Percentiles rank a stretch among this genome's conserved stretches.
Evolutionary conservation across 1,139 yeast genomes (phyloP).

Genomic region (Blastobotrys raffinosifermentans): DNA sequence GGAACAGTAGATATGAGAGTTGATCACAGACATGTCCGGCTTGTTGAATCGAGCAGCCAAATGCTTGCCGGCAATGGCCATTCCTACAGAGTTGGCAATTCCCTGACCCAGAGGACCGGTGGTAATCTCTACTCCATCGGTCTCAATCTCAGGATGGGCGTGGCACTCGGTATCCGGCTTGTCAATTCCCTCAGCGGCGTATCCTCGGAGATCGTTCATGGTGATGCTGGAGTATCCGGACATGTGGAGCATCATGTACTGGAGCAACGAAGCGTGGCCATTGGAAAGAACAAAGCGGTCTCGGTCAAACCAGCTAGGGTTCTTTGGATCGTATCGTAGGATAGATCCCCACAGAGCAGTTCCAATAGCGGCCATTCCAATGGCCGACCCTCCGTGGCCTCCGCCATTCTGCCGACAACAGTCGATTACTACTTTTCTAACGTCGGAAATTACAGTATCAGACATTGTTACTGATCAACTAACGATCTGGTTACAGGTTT

Average conservation of each 20-base stretch:
- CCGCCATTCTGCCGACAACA: slow-evolving; percentile 15
- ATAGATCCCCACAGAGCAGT: slow-evolving; percentile 34
- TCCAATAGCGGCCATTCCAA: slow-evolving; percentile 40
- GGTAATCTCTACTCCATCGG: slow-evolving; percentile 37
- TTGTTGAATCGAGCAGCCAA: slow-evolving; percentile 34
- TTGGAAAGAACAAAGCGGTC: slow-evolving; percentile 37
- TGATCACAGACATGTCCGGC: slow-evolving; percentile 30
- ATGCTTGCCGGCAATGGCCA: slow-evolving; percentile 36
- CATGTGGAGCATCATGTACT: slow-evolving; percentile 33
- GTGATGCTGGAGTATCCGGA: slow-evolving; percentile 34
- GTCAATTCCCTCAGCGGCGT: slow-evolving; percentile 25
- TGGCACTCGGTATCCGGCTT: slow-evolving; percentile 25
- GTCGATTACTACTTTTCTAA: slow-evolving; percentile 11
- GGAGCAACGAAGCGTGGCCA: slow-evolving; percentile 36
- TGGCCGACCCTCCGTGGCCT: slow-evolving; percentile 38
- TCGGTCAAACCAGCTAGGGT: slow-evolving; percentile 33
- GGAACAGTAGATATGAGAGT: slow-evolving; percentile 31
- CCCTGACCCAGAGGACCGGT: slow-evolving; percentile 42
- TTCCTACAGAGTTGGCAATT: slow-evolving; percentile 36
- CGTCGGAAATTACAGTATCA: no score
- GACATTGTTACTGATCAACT: no score
- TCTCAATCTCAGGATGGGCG: slow-evolving; percentile 39
- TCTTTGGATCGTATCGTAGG: slow-evolving; percentile 30
- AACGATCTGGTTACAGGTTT: no score
- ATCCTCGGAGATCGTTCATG: slow-evolving; percentile 31